Base-by-base conservation (phyloP, 139 green algal genomes). In the Chlamydomonas sp. region DNA sequence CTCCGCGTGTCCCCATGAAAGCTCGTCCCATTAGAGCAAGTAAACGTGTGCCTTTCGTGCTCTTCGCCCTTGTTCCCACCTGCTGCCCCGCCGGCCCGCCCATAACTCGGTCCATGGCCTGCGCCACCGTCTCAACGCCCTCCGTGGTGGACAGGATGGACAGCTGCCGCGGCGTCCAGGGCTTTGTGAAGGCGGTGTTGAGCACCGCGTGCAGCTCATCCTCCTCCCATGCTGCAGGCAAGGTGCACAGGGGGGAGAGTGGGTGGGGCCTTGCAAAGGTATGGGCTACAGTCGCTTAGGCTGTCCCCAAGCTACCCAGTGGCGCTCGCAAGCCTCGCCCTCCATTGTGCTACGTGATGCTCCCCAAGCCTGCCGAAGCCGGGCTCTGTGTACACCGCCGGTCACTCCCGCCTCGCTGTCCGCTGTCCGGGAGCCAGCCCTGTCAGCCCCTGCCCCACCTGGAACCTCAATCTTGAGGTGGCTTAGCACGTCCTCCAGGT, bases 401-500 rank as follows among this genome's bases (percentile, higher is more conserved):
- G 31, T 49, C 31, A 49, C 31, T 49, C 31, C 31, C 31, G 31
- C 31, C 31, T 49, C 31, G 31, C 31, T 49, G 31, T 49, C 31
- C 31, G 31, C 31, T 49, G 31, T 49, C 31, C 31, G 31, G 31
- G 31, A 49, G 31, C 31, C 31, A 49, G 31, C 31, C 31, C 31
- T 49, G 31, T 49, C 31, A 49, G 31, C 31, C 31, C 31, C 31
- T 49, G 31, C 31, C 68, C 67, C 76, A 90, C 85, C 80, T 61
- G 93, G 89, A n/a, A 97, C 87, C 2, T 95, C 89, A 20, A 92
- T 77, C 82, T 94, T 94, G n/a, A 97, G 88, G 71, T 92, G 92
- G 16, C 90, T 63, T 31, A 97, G 90, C 77, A 95, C 92, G 4
- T 93, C 89, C 90, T 97, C 95, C 89, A 97, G 90, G 83, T 97